phyloP scores from a whole-genome alignment of 1,284 basidiomycete species.

The Pseudozyma sp. region DNA sequence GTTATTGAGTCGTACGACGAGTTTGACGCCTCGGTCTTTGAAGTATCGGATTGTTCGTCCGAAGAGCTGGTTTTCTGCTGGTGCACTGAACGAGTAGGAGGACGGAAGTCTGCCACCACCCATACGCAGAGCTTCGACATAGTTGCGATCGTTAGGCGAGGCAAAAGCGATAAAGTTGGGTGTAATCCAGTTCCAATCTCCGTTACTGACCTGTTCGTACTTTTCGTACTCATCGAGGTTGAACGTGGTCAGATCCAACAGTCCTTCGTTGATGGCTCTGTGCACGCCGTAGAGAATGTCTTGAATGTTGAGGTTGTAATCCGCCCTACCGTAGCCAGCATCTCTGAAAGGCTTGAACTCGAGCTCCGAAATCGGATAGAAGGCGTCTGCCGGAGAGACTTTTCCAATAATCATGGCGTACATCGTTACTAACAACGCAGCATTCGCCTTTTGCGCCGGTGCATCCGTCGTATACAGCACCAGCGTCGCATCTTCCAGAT shows the following conservation, averaged over 20 bases:
- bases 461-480: conserved; percentile 90
- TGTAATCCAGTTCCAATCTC: conserved; percentile 95
- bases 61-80: conserved; percentile 32
- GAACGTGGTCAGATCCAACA: conserved; percentile 92
- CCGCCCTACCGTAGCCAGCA: conserved; percentile 90
- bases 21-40: conserved; percentile 83
- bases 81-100: conserved; percentile 16
- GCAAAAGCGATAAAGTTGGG: conserved; percentile 83
- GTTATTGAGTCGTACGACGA: conserved; percentile 95
- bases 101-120: conserved; percentile 65
- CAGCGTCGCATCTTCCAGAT: conserved; percentile 76
- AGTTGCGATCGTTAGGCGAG: conserved; percentile 75
- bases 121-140: conserved; percentile 57
- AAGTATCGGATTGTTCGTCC: conserved; percentile 90
- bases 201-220: conserved; percentile 75
- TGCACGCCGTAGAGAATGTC: conserved; percentile 93
- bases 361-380: conserved; percentile 77
- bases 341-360: conserved; percentile 92
- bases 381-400: conserved; percentile 92
- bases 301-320: conserved; percentile 88
- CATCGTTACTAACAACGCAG: conserved; percentile 88
- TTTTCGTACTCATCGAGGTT: conserved; percentile 84
- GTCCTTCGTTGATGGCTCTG: conserved; percentile 88
- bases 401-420: conserved; percentile 91
- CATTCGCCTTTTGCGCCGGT: conserved; percentile 89